Percentiles rank a stretch among this genome's conserved stretches.
Conservation (phyloP, 2,329 filamentous ascomycete species). For the Aureobasidium zeae region DNA sequence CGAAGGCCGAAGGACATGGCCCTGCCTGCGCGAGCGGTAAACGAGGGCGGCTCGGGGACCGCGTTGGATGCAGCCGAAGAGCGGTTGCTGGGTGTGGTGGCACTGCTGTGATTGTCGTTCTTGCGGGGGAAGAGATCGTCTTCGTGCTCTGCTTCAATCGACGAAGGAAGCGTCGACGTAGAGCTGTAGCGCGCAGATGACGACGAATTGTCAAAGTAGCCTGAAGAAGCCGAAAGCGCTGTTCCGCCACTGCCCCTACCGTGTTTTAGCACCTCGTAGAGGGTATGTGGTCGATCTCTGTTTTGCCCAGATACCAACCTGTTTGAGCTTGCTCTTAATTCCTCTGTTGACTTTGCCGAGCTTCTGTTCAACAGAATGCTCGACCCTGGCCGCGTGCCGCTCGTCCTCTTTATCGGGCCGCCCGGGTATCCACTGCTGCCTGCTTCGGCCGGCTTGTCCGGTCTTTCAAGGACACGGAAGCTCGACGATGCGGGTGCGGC, state of each 20-base stretch:
- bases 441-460: slow-evolving; percentile 36
- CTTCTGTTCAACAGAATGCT: slow-evolving; percentile 28
- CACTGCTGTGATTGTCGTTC: slow-evolving; percentile 31
- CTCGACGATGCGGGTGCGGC: slow-evolving; percentile 28
- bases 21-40: slow-evolving; percentile 36
- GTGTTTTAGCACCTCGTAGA: slow-evolving; percentile 31
- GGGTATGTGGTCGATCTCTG: slow-evolving; percentile 26
- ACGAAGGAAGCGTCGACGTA: slow-evolving; percentile 47
- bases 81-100: slow-evolving; percentile 30
- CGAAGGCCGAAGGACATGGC: slow-evolving; percentile 44
- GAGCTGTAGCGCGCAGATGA: slow-evolving; percentile 45
- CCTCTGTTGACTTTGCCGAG: slow-evolving; percentile 27
- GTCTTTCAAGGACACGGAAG: slow-evolving; percentile 48
- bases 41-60: slow-evolving; percentile 21
- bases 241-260: slow-evolving; percentile 42
- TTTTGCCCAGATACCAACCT: slow-evolving; percentile 22
- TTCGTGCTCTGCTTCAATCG: slow-evolving; percentile 37
- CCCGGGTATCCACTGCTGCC: slow-evolving; percentile 31
- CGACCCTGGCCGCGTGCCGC: slow-evolving; percentile 26
- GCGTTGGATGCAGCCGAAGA: slow-evolving; percentile 17
- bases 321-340: slow-evolving; percentile 25
- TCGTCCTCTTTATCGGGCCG: slow-evolving; percentile 24
- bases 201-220: slow-evolving; percentile 32
- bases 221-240: slow-evolving; percentile 39
- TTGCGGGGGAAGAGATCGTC: slow-evolving; percentile 30